phyloP scores from a whole-genome alignment of 139 green algal species.

The Picochlorum sp. region DNA sequence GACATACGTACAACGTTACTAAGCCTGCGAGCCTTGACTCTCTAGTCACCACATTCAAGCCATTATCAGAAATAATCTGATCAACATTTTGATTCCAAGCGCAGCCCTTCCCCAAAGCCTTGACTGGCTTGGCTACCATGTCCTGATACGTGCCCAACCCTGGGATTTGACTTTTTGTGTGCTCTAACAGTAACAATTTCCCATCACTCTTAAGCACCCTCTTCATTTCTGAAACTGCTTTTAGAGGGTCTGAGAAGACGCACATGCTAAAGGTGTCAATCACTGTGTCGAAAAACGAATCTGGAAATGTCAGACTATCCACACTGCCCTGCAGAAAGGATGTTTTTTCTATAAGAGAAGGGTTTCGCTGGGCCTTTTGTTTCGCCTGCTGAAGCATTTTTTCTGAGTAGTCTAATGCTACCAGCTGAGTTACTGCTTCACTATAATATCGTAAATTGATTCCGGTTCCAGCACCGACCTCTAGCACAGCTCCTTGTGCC shows the following conservation, averaged over 20 bases:
- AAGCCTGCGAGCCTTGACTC: slow-evolving; percentile 26
- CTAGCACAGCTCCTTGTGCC: slow-evolving; percentile 49
- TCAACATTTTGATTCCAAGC: slow-evolving; percentile 49
- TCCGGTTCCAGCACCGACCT: slow-evolving; percentile 58
- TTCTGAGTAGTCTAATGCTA: slow-evolving; percentile 38
- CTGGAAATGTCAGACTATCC: not conserved
- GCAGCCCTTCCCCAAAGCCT: slow-evolving; percentile 15
- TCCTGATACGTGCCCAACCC: slow-evolving; percentile 22
- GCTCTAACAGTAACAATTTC: slow-evolving; percentile 50
- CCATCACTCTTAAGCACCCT: slow-evolving; percentile 34
- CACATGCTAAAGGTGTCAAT: slow-evolving; percentile 72
- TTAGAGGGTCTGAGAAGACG: slow-evolving; percentile 34
- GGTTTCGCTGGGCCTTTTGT: not conserved
- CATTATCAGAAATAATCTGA: slow-evolving; percentile 12
- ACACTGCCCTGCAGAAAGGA: slow-evolving; percentile 1
- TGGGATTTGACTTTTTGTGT: slow-evolving; percentile 18
- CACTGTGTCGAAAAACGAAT: slow-evolving; percentile 45
- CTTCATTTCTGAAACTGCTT: slow-evolving; percentile 27
- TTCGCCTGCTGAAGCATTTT: slow-evolving; percentile 45
- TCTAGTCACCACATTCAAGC: slow-evolving; percentile 7
- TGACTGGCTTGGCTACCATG: slow-evolving; percentile 9
- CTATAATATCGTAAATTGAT: slow-evolving; percentile 58
- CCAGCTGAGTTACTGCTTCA: slow-evolving; percentile 18
- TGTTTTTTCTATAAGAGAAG: not conserved
- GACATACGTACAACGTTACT: slow-evolving; percentile 7